Conservation (phyloP, 306 rosid genomes). For the Coriaria nepalensis region DNA sequence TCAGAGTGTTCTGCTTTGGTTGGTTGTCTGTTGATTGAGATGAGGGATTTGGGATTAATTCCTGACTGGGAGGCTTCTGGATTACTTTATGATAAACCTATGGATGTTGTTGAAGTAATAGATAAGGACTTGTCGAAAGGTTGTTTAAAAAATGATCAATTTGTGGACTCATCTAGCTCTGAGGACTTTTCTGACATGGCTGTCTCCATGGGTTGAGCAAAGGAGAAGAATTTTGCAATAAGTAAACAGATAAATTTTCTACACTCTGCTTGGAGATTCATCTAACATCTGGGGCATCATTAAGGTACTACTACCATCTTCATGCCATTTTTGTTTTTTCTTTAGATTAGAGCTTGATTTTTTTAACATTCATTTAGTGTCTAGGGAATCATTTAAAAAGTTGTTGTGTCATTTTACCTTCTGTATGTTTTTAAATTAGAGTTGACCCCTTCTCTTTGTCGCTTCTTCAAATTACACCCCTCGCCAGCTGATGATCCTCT, state of each 20-base stretch:
- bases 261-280: not conserved
- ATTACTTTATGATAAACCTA: constrained; percentile 5
- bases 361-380: too few species aligned
- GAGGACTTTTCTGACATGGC: constrained; percentile 36
- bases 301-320: constrained; percentile 3
- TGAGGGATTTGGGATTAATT: constrained; percentile 38
- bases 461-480: too few species aligned
- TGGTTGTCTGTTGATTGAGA: constrained; percentile 27
- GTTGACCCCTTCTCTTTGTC: too few species aligned
- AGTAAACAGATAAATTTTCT: not conserved
- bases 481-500: too few species aligned
- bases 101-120: constrained; percentile 13
- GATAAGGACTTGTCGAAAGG: constrained; percentile 14
- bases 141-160: constrained; percentile 10
- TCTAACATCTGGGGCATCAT: not conserved
- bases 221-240: not conserved
- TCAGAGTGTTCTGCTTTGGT: constrained; percentile 10
- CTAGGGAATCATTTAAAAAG: too few species aligned
- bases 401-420: too few species aligned
- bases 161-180: constrained; percentile 28
- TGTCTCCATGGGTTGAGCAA: constrained; percentile 32
- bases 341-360: too few species aligned
- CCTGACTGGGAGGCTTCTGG: constrained; percentile 18
- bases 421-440: too few species aligned
- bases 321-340: not conserved